Conservation (phyloP, 2,329 filamentous ascomycete genomes). For the Gnomoniopsis smithogilvyi region DNA sequence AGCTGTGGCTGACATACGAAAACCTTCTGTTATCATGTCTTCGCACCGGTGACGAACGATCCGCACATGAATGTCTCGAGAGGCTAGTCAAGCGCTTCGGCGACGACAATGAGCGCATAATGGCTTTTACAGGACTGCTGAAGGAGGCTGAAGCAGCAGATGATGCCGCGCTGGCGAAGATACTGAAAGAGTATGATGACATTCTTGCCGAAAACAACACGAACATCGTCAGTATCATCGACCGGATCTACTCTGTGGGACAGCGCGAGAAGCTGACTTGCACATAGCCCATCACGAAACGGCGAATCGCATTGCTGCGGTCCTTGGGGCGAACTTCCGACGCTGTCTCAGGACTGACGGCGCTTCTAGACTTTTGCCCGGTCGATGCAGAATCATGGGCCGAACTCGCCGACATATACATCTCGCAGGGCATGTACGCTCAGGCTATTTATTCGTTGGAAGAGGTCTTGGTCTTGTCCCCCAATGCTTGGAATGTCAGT, state of each 20-base stretch:
- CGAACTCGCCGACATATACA: slow-evolving; percentile 85
- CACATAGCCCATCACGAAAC: slow-evolving; percentile 74
- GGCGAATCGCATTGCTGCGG: slow-evolving; percentile 75
- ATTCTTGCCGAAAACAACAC: slow-evolving; percentile 70
- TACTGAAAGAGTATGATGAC: slow-evolving; percentile 75
- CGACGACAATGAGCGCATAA: slow-evolving; percentile 76
- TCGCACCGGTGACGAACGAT: slow-evolving; percentile 75
- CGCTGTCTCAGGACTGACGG: slow-evolving; percentile 69
- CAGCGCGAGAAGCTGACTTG: slow-evolving; percentile 26
- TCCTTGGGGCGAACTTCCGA: slow-evolving; percentile 68
- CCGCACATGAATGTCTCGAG: slow-evolving; percentile 72
- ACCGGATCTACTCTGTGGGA: neutral
- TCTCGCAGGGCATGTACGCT: slow-evolving; percentile 70
- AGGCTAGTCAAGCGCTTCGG: slow-evolving; percentile 80
- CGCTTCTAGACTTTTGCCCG: slow-evolving; percentile 77
- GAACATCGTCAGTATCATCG: slow-evolving; percentile 65
- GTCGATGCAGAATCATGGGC: slow-evolving; percentile 93
- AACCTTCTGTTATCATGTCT: slow-evolving; percentile 83
- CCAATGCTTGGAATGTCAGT: slow-evolving; percentile 93
- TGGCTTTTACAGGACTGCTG: slow-evolving; percentile 78
- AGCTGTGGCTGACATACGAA: slow-evolving; percentile 83
- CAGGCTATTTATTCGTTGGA: slow-evolving; percentile 88
- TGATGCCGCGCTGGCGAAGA: slow-evolving; percentile 59
- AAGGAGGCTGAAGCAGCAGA: slow-evolving; percentile 77
- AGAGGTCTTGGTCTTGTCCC: slow-evolving; percentile 80